These are phyloP conservation scores for Corylus americana DNA, from an alignment of 306 rosid genomes.

Conservation along the genomic window DNA sequence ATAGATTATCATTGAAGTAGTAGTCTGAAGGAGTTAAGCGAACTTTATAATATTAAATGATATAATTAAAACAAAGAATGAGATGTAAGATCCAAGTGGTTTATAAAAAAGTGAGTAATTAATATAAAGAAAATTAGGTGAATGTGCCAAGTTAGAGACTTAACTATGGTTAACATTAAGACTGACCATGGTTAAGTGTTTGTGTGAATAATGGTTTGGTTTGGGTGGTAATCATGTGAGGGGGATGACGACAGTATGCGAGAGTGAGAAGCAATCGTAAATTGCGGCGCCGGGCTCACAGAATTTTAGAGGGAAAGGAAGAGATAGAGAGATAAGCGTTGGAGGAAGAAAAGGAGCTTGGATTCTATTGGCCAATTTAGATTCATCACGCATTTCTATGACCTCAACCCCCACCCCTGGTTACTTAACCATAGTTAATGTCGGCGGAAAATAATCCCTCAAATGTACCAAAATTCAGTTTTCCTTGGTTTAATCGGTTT, in stretches of 20 bases:
- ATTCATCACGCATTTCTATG: conserved; percentile 3
- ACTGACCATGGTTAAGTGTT: not conserved
- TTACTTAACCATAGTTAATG: not conserved
- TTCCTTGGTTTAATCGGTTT: no score
- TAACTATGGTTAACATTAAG: not conserved
- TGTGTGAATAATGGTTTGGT: not conserved
- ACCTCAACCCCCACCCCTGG: not conserved
- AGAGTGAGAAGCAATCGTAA: conserved; percentile 12
- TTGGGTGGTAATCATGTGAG: not conserved
- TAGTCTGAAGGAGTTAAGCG: no score
- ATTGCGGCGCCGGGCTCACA: conserved; percentile 39
- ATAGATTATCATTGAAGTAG: no score
- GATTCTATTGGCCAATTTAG: conserved; percentile 27
- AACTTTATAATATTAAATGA: no score
- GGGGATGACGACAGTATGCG: not conserved
- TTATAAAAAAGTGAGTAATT: no score
- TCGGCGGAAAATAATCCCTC: no score
- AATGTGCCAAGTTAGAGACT: no score
- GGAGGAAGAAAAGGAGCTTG: not conserved
- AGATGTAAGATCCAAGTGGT: no score
- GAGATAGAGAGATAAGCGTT: not conserved
- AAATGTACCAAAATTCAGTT: no score
- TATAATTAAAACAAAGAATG: no score
- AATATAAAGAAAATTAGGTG: no score
- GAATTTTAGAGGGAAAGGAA: not conserved